Conservation (phyloP, 106 monocot species). For the Acorus calamus region DNA sequence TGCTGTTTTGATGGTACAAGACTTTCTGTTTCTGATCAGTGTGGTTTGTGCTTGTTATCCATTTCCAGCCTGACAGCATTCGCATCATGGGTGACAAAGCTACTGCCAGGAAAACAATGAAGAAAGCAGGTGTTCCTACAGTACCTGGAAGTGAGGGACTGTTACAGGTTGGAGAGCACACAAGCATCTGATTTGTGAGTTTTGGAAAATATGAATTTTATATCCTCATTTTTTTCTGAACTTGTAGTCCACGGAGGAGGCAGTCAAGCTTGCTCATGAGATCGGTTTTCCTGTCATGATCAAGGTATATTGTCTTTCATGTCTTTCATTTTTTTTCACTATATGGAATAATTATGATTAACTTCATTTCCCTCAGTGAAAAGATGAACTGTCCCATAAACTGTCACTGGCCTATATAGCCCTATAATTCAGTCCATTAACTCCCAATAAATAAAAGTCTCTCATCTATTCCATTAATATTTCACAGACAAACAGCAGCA, state of each 20-base stretch:
- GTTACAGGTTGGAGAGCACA: slow-evolving; percentile 39
- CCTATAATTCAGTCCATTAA: too few relatives aligned
- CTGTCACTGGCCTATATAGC: too few relatives aligned
- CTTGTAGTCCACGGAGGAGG: background rate
- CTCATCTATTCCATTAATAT: too few relatives aligned
- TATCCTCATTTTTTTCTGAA: slow-evolving; percentile 5
- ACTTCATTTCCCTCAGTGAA: too few relatives aligned
- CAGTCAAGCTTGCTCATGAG: slow-evolving; percentile 1
- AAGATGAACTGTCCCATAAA: too few relatives aligned
- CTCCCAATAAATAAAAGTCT: too few relatives aligned
- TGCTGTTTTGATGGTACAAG: too few relatives aligned
- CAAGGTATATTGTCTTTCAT: slow-evolving; percentile 42
- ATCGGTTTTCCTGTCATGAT: slow-evolving; percentile 96
- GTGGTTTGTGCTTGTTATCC: background rate
- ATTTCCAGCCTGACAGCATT: slow-evolving; percentile 2
- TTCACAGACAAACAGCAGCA: too few relatives aligned
- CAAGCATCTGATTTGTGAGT: background rate
- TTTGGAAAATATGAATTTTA: background rate
- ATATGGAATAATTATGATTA: background rate
- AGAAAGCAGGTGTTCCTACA: background rate
- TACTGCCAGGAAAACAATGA: background rate
- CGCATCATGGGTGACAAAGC: background rate
- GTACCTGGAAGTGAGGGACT: slow-evolving; percentile 12
- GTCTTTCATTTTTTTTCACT: background rate
- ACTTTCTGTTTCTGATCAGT: too few relatives aligned